These are phyloP conservation scores for Eucalyptus viminalis DNA, from an alignment of 345 rosid species.

Conservation along the genomic window DNA sequence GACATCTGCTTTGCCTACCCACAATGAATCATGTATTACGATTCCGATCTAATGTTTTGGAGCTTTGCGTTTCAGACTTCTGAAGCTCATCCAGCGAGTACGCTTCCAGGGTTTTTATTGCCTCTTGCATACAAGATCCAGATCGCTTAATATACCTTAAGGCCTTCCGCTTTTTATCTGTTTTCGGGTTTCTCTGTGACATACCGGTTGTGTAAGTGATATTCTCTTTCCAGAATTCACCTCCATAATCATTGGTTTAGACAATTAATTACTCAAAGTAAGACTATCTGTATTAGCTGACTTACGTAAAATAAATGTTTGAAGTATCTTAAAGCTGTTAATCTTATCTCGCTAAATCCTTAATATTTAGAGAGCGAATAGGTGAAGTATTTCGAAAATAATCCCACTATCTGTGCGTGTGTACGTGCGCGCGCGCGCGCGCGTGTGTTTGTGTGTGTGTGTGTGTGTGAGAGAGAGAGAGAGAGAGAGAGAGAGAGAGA, in stretches of 20 bases:
- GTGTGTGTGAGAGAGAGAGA: neutral
- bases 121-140: neutral
- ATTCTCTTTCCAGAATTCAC: neutral
- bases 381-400: neutral
- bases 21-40: neutral
- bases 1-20: neutral
- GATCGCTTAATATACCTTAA: neutral
- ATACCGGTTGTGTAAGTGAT: neutral
- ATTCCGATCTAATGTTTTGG: neutral
- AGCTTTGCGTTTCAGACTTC: neutral
- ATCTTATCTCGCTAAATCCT: neutral
- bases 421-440: rapidly evolving
- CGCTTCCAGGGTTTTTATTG: neutral
- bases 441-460: neutral
- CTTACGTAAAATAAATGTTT: neutral
- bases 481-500: neutral
- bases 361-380: neutral
- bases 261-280: neutral
- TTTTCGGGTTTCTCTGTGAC: neutral
- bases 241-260: neutral
- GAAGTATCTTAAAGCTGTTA: neutral
- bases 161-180: neutral
- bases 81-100: neutral
- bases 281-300: neutral
- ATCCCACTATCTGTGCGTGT: neutral